Percentiles rank a stretch among this genome's conserved stretches.
phyloP scores from a whole-genome alignment of 805 yeast genomes.

The Metschnikowia borealis region DNA sequence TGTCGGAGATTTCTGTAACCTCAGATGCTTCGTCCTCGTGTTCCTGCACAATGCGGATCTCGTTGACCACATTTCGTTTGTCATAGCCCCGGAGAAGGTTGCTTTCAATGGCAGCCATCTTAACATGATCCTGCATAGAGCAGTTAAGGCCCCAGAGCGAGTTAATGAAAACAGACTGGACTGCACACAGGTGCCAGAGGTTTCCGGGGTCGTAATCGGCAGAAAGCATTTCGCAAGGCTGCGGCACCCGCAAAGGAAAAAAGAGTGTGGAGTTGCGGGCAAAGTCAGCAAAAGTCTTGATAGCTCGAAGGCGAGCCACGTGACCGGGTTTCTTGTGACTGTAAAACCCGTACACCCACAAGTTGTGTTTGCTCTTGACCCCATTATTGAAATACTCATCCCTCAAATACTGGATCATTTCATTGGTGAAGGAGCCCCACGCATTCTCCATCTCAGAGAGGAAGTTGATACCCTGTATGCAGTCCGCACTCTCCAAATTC shows the following conservation, averaged over 20 bases:
- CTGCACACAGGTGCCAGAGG: constrained; percentile 41
- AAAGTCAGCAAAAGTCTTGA: constrained; percentile 43
- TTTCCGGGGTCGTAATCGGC: constrained; percentile 17
- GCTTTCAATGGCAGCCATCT: constrained; percentile 45
- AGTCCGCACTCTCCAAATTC: constrained; percentile 72
- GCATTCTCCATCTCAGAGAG: constrained; percentile 69
- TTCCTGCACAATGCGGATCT: constrained; percentile 19
- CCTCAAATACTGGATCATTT: constrained; percentile 48
- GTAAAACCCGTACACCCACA: constrained; percentile 28
- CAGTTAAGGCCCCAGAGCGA: constrained; percentile 45
- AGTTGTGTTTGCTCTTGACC: constrained; percentile 28
- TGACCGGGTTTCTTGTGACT: not conserved
- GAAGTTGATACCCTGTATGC: constrained; percentile 65
- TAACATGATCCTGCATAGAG: constrained; percentile 26
- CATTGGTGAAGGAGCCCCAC: constrained; percentile 76
- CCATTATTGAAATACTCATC: constrained; percentile 62
- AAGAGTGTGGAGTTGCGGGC: constrained; percentile 48
- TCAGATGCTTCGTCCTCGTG: not conserved
- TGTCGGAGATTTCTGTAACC: not conserved
- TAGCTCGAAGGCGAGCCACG: constrained; percentile 33
- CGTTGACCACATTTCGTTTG: constrained; percentile 47
- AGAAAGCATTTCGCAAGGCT: constrained; percentile 3
- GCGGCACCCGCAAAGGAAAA: constrained; percentile 46
- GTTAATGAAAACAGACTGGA: constrained; percentile 28
- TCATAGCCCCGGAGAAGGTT: constrained; percentile 39